A percentile compares a stretch with the other conserved stretches of the same genome.
phyloP scores from a whole-genome alignment of 352 stramenopile genomes.

The Globisporangium apiculatum region DNA sequence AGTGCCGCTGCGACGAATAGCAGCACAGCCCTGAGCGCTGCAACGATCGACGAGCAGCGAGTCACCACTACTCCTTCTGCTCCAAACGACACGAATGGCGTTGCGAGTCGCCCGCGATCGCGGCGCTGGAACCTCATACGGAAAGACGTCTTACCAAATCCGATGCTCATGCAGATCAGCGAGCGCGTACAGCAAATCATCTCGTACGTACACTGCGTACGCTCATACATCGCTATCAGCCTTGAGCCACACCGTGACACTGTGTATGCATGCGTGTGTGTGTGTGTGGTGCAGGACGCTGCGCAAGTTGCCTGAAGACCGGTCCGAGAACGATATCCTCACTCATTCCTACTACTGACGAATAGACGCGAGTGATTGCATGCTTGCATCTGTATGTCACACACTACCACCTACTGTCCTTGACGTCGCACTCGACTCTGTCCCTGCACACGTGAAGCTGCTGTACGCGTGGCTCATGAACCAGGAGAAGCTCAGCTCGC shows the following conservation, averaged over 20 bases:
- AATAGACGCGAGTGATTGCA: constrained; percentile 2
- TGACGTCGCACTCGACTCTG: neutral
- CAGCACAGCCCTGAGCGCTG: neutral
- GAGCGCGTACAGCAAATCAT: constrained; percentile 65
- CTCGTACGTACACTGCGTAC: constrained; percentile 22
- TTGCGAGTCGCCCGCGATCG: constrained; percentile 1
- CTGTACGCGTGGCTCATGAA: constrained; percentile 83
- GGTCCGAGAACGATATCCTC: constrained; percentile 52
- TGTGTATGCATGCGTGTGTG: too few relatives aligned
- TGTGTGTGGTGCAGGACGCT: constrained; percentile 30
- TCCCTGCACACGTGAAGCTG: constrained; percentile 40
- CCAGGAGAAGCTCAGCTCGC: constrained; percentile 80
- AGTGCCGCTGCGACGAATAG: neutral
- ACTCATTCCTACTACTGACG: constrained; percentile 3
- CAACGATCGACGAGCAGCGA: neutral
- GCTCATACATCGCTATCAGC: too few relatives aligned
- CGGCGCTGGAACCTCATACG: constrained; percentile 15
- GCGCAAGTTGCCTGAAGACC: constrained; percentile 55
- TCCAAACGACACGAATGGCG: neutral
- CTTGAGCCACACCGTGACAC: neutral
- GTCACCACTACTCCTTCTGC: neutral
- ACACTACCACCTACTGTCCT: too few relatives aligned
- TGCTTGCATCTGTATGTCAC: too few relatives aligned
- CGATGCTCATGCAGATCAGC: constrained; percentile 50
- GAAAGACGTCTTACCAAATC: constrained; percentile 29